phyloP scores from a whole-genome alignment of 78 protist genomes.

The Protostelium mycophagum region DNA sequence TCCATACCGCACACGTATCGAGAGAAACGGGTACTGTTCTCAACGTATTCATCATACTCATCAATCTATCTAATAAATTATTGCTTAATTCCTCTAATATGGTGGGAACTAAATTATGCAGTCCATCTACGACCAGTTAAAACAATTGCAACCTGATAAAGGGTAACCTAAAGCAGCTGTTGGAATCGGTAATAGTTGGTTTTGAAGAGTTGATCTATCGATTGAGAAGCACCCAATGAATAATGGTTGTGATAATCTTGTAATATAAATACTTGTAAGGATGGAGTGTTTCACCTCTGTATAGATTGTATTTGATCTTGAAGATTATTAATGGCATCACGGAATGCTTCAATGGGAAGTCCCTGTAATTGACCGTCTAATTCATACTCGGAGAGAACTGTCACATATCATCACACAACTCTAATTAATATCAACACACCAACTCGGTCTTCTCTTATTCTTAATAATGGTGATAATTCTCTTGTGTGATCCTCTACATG shows the following conservation, averaged over 20 bases:
- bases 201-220: not conserved
- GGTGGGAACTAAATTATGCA: not conserved
- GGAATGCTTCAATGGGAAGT: not conserved
- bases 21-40: not conserved
- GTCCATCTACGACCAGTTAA: not conserved
- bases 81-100: not conserved
- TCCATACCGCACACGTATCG: not conserved
- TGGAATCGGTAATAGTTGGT: not conserved
- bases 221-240: not conserved
- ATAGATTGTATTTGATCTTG: not conserved
- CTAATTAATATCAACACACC: not conserved
- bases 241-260: not conserved
- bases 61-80: not conserved
- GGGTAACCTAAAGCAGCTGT: not conserved
- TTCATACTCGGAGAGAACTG: not conserved
- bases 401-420: not conserved
- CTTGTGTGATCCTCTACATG: not conserved
- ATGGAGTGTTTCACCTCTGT: too few species aligned
- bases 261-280: too few species aligned
- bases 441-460: not conserved
- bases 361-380: not conserved
- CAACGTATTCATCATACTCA: not conserved
- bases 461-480: not conserved
- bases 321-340: not conserved
- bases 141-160: not conserved